A percentile compares a stretch with the other conserved stretches of the same genome.
phyloP scores from a whole-genome alignment of 1,284 basidiomycete species.

The Polyporus tsugae region DNA sequence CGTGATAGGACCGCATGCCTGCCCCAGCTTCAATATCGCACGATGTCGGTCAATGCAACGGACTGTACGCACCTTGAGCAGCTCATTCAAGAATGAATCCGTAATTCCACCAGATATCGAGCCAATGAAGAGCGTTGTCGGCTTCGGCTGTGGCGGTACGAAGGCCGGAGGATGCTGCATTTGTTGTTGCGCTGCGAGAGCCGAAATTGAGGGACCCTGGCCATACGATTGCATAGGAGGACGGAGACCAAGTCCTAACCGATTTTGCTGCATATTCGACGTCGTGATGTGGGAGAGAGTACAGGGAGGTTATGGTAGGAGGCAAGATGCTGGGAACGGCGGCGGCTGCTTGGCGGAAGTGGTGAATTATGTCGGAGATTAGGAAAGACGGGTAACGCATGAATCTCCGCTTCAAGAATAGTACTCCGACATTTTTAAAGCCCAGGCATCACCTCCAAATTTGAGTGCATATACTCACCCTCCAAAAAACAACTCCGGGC shows the following conservation, averaged over 20 bases:
- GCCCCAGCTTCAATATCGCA: not conserved
- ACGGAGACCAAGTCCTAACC: slow-evolving; percentile 85
- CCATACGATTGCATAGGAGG: slow-evolving; percentile 84
- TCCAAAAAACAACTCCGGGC: no score
- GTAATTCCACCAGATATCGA: slow-evolving; percentile 94
- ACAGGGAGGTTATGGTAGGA: no score
- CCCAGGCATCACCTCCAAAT: no score
- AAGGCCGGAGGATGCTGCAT: slow-evolving; percentile 61
- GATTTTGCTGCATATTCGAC: slow-evolving; percentile 70
- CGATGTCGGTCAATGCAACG: not conserved
- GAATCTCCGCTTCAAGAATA: no score
- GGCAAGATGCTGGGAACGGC: no score
- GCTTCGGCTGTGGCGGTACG: slow-evolving; percentile 64
- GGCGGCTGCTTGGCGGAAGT: no score
- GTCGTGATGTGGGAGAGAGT: not conserved
- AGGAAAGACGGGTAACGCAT: no score
- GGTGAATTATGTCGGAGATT: no score
- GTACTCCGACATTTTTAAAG: no score
- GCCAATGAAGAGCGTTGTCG: slow-evolving; percentile 87
- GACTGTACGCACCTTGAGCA: slow-evolving; percentile 72
- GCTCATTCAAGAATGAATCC: slow-evolving; percentile 78
- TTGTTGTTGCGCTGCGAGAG: slow-evolving; percentile 86
- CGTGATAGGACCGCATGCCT: slow-evolving; percentile 90
- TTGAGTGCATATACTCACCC: no score
- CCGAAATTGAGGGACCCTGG: slow-evolving; percentile 87